Evolutionary conservation across 2,329 filamentous ascomycete species (phyloP), one percentile per base, ranked within the genome.

Genomic region (Colletotrichum tofieldiae): DNA sequence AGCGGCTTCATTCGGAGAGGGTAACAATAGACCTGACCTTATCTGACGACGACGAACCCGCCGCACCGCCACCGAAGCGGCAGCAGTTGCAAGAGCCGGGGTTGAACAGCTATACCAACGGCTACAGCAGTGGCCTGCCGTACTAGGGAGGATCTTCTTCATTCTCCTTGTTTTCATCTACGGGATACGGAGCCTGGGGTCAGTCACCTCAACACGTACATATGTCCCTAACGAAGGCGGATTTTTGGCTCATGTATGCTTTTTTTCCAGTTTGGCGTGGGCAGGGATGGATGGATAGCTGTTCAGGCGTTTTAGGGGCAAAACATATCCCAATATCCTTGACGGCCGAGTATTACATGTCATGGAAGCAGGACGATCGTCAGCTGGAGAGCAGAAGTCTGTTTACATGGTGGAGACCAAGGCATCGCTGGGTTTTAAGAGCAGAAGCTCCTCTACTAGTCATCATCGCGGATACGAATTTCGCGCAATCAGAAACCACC

Each of bases 21-120:
- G 86, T 91, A 2, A 91, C 71, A 20, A 73, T 91, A 73, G 90
- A 91, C 75, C 79, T 92, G 73, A 91, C 89, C 1, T 78, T 89
- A 8, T 83, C 84, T 63, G 88, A 89, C 70, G 87, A 90, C 55
- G 88, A 89, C 65, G 83, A 86, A 66, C 86, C 89, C 49, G 85
- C 86, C 23, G 83, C 85, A 58, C 81, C 84, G 5, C 77, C 82
- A 3, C 81, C 81, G 6, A 90, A 91, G 79, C 83, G 88, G 60
- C 85, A 86, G 72, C 81, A 82, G 51, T 23, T 74, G 43, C 65
- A 73, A n/a, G 54, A 61, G 8, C 67, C 73, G 43, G 20, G 58
- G 11, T 29, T 66, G n/a, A 72, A 62, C 7, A 68, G 18, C 45
- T 65, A 72, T 11, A 59, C 58, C 51, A 73, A 66, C 45, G 61